Conservation (phyloP, 257 asterid genomes). For the Verbascum thapsus region DNA sequence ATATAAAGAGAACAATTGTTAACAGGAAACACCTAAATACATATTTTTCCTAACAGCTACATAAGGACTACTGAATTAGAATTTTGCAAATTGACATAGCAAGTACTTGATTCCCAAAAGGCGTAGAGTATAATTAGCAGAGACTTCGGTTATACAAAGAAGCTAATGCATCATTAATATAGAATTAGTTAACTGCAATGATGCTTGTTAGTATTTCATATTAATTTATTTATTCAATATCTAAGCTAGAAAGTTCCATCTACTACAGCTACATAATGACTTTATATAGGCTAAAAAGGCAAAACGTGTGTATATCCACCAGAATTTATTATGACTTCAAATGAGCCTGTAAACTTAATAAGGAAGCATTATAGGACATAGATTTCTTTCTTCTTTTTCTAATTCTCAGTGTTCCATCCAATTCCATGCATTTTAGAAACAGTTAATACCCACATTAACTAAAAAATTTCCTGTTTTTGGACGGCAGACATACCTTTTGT, state of each 20-base stretch:
- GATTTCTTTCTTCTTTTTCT: background rate
- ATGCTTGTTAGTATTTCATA: background rate
- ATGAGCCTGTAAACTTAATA: slow-evolving; percentile 7
- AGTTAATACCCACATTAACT: background rate
- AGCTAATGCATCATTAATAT: background rate
- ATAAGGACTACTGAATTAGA: background rate
- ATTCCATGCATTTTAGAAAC: slow-evolving; percentile 21
- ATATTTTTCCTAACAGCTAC: no score
- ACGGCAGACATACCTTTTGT: slow-evolving; percentile 65
- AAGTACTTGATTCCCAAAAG: no score
- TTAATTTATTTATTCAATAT: background rate
- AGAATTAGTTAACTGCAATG: background rate
- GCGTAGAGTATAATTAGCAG: slow-evolving; percentile 1
- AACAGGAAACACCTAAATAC: no score
- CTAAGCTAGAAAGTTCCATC: background rate
- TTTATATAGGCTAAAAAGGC: background rate
- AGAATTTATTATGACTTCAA: background rate
- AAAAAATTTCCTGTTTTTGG: background rate
- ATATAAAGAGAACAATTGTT: no score
- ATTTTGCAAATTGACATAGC: background rate
- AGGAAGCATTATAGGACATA: background rate
- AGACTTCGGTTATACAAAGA: background rate
- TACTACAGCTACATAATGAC: background rate
- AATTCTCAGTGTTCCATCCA: slow-evolving; percentile 8
- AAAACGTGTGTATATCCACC: background rate